Conservation (phyloP, 495 filamentous ascomycete species). For the Lindgomyces ingoldianus region DNA sequence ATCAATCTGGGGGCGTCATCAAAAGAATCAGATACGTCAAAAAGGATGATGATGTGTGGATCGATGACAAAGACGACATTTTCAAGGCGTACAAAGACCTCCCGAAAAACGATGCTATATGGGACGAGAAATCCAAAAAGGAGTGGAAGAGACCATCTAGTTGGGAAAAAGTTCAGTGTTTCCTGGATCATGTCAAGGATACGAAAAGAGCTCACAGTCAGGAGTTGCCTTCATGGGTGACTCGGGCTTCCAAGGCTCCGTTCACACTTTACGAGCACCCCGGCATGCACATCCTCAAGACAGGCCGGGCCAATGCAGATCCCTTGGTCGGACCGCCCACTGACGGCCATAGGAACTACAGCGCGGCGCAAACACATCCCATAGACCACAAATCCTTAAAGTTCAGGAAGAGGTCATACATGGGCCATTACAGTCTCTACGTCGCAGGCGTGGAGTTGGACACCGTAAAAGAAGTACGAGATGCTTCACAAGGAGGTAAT, state of each 20-base stretch:
- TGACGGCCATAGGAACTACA: constrained; percentile 38
- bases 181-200: not conserved
- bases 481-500: constrained; percentile 27
- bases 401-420: constrained; percentile 37
- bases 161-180: too few relatives aligned
- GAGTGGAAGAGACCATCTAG: too few relatives aligned
- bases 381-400: constrained; percentile 40
- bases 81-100: too few relatives aligned
- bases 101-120: too few relatives aligned
- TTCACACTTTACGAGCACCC: constrained; percentile 11
- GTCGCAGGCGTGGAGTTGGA: constrained; percentile 46
- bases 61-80: too few relatives aligned
- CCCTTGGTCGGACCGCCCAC: constrained; percentile 44
- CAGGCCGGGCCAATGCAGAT: constrained; percentile 47
- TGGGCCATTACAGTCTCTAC: constrained; percentile 45
- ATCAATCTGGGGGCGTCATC: too few relatives aligned
- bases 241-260: constrained; percentile 16
- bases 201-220: constrained; percentile 10
- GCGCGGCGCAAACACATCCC: constrained; percentile 37
- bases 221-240: constrained; percentile 32
- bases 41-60: too few relatives aligned
- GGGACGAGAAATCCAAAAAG: constrained; percentile 7
- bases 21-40: too few relatives aligned
- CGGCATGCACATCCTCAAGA: constrained; percentile 6
- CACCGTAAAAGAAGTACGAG: constrained; percentile 31